These are phyloP conservation scores for Chlamydomonas incerta DNA, from an alignment of 139 green algal genomes.

Conservation along the genomic window DNA sequence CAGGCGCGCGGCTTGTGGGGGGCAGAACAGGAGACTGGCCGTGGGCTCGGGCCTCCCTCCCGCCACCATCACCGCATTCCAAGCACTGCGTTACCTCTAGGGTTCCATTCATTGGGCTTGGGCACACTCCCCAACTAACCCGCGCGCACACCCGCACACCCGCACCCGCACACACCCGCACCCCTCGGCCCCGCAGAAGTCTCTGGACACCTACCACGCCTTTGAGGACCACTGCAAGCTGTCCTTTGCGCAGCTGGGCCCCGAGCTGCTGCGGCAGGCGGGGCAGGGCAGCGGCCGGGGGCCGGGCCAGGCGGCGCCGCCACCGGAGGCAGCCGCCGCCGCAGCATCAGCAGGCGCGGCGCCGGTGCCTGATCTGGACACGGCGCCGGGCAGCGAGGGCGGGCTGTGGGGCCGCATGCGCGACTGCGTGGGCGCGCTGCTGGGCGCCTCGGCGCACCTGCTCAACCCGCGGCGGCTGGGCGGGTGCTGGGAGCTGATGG, in stretches of 20 bases:
- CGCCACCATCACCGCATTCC: too few relatives aligned
- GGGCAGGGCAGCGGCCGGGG: too few relatives aligned
- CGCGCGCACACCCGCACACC: too few relatives aligned
- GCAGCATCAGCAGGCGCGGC: not conserved
- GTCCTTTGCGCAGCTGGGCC: conserved; percentile 47
- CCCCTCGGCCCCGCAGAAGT: conserved; percentile 41
- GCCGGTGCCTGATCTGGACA: conserved; percentile 10
- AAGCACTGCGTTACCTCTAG: too few relatives aligned
- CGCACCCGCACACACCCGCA: too few relatives aligned
- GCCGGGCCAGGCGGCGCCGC: not conserved
- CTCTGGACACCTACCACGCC: conserved; percentile 58
- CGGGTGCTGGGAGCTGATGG: conserved; percentile 68
- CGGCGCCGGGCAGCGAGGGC: not conserved
- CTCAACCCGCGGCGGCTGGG: conserved; percentile 57
- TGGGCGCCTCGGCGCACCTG: conserved; percentile 27
- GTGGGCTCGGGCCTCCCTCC: too few relatives aligned
- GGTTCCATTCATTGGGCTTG: too few relatives aligned
- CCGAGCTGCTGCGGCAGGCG: conserved; percentile 20
- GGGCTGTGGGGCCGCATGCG: conserved; percentile 56
- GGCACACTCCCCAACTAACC: too few relatives aligned
- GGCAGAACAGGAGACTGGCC: too few relatives aligned
- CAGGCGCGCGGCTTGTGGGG: too few relatives aligned
- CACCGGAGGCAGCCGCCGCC: too few relatives aligned
- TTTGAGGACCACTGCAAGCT: conserved; percentile 76
- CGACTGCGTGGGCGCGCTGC: conserved; percentile 43